Evolutionary conservation across 192 early-diverging fungal genomes (phyloP).

Genomic region (Globomyces pollinis-pini): DNA sequence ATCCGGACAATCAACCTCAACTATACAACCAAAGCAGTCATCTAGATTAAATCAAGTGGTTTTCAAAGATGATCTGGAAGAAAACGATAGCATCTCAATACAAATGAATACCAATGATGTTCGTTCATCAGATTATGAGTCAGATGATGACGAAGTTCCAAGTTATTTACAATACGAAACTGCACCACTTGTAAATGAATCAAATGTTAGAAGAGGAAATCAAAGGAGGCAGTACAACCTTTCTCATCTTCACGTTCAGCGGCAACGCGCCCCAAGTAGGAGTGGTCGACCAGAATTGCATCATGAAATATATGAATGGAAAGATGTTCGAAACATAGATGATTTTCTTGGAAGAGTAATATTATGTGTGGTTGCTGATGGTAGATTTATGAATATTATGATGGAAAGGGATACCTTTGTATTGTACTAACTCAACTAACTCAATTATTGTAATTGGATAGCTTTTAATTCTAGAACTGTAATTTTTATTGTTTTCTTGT

Average conservation of each 20-base stretch:
- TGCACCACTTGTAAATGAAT: conserved; percentile 7
- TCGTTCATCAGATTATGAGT: background rate
- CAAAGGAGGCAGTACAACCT: background rate
- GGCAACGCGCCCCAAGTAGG: background rate
- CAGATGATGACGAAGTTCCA: conserved; percentile 45
- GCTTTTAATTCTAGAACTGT: too few relatives aligned
- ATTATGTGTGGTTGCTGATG: background rate
- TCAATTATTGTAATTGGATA: conserved; percentile 78
- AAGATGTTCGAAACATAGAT: conserved; percentile 78
- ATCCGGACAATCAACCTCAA: too few relatives aligned
- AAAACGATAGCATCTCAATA: too few relatives aligned
- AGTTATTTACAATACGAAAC: conserved; percentile 59
- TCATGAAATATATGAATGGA: conserved; percentile 41
- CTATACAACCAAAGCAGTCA: too few relatives aligned
- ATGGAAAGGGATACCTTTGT: conserved; percentile 77
- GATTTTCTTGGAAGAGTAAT: conserved; percentile 46
- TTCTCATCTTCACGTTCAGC: background rate
- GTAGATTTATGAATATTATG: conserved; percentile 78
- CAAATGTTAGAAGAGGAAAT: too few relatives aligned
- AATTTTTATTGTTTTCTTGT: conserved; percentile 50
- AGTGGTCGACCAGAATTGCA: background rate
- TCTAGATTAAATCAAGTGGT: too few relatives aligned
- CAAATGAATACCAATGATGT: background rate
- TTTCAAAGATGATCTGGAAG: too few relatives aligned
- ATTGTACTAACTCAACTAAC: conserved; percentile 70